phyloP scores from a whole-genome alignment of 208 protist genomes.

The Trypanosoma platydactyli region DNA sequence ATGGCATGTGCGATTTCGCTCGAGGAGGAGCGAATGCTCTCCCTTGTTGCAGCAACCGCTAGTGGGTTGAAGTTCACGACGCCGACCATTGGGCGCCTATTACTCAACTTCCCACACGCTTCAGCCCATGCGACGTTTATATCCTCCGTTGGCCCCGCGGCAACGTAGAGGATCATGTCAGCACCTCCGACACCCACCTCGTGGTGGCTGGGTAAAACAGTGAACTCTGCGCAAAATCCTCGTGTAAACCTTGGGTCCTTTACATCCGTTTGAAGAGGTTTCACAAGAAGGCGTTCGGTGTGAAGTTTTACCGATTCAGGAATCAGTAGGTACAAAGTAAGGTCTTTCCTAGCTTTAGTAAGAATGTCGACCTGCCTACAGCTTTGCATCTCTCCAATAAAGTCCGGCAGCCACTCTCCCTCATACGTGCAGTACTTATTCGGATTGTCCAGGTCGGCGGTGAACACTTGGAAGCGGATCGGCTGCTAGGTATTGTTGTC shows the following conservation, averaged over 20 bases:
- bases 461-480: constrained; percentile 47
- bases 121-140: constrained; percentile 53
- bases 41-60: constrained; percentile 19
- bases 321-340: constrained; percentile 31
- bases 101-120: constrained; percentile 28
- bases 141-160: constrained; percentile 35
- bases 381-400: constrained; percentile 9
- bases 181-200: constrained; percentile 34
- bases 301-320: constrained; percentile 40
- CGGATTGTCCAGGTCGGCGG: constrained; percentile 32
- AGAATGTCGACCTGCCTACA: constrained; percentile 40
- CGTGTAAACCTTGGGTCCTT: background rate
- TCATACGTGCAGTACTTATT: constrained; percentile 40
- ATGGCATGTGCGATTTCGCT: constrained; percentile 77
- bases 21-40: constrained; percentile 20
- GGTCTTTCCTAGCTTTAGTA: constrained; percentile 29
- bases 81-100: constrained; percentile 34
- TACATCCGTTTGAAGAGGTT: constrained; percentile 24
- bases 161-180: constrained; percentile 68
- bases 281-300: constrained; percentile 42
- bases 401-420: constrained; percentile 25
- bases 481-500: constrained; percentile 31
- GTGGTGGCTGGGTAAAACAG: constrained; percentile 36
- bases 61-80: constrained; percentile 48
- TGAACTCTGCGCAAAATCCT: constrained; percentile 35